Conservation (phyloP, 768 basidiomycete genomes). For the Rhodosporidiobolus odoratus region DNA sequence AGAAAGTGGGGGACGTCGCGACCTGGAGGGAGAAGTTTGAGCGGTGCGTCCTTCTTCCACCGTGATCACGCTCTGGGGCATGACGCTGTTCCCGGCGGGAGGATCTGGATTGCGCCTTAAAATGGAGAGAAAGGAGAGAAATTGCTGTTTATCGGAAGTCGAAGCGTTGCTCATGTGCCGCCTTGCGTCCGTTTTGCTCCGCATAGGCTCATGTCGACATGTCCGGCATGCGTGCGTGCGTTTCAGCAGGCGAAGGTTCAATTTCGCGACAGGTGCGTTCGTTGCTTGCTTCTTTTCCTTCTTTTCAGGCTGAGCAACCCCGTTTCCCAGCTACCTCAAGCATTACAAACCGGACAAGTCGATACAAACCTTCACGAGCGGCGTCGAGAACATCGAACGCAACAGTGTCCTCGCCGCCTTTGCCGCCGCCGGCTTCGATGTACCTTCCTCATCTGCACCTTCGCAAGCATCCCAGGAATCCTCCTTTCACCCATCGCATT, state of each 20-base stretch:
- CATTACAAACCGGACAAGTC: slow-evolving; percentile 35
- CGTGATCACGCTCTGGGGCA: background rate
- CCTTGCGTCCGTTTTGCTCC: background rate
- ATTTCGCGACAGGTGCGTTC: slow-evolving; percentile 61
- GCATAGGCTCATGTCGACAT: slow-evolving; percentile 59
- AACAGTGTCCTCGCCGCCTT: slow-evolving; percentile 47
- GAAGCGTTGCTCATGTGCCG: too few relatives aligned
- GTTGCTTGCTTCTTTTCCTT: too few relatives aligned
- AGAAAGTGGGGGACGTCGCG: slow-evolving; percentile 54
- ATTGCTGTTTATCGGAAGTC: too few relatives aligned
- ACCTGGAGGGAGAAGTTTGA: slow-evolving; percentile 57
- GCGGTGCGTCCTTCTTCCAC: slow-evolving; percentile 2
- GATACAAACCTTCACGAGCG: slow-evolving; percentile 57
- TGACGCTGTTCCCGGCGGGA: background rate
- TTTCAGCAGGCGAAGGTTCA: slow-evolving; percentile 61
- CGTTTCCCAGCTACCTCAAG: slow-evolving; percentile 17
- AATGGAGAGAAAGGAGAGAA: background rate
- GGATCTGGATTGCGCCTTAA: background rate
- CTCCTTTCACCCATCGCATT: slow-evolving; percentile 8
- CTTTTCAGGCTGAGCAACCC: too few relatives aligned
- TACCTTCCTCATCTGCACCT: slow-evolving; percentile 43
- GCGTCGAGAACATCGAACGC: slow-evolving; percentile 59
- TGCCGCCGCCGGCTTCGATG: slow-evolving; percentile 25
- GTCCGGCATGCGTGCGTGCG: slow-evolving; percentile 64
- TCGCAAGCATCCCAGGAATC: background rate